These are phyloP conservation scores for Dillenia suffruticosa DNA, from an alignment of 164 flowering plant species.

Conservation along the genomic window DNA sequence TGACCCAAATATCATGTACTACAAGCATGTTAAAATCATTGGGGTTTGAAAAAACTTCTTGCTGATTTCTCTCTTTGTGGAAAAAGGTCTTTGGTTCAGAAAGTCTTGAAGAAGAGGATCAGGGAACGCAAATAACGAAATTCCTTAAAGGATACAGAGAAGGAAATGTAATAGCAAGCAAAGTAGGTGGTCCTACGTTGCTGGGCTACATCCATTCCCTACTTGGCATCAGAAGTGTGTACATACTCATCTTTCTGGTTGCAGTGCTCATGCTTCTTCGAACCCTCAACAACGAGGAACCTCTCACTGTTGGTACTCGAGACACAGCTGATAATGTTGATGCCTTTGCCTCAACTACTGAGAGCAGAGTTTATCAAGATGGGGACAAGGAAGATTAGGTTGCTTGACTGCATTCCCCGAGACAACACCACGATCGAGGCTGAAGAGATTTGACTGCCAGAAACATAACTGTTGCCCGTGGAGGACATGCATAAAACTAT, in stretches of 20 bases:
- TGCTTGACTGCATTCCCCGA: too few relatives aligned
- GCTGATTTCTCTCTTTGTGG: constrained; percentile 4
- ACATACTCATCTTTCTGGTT: constrained; percentile 55
- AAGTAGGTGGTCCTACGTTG: constrained; percentile 53
- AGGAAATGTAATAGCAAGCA: constrained; percentile 52
- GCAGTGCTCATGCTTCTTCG: constrained; percentile 50
- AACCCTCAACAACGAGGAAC: constrained; percentile 30
- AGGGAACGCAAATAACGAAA: constrained; percentile 57
- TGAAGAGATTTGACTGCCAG: too few relatives aligned
- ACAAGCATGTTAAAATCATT: too few relatives aligned
- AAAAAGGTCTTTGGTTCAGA: constrained; percentile 60
- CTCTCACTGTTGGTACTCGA: constrained; percentile 29
- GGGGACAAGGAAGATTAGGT: constrained; percentile 67
- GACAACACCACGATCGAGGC: too few relatives aligned
- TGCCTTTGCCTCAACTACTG: constrained; percentile 25
- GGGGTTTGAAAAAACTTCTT: background rate
- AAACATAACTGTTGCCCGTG: too few relatives aligned
- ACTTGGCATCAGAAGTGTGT: constrained; percentile 41
- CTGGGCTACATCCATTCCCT: constrained; percentile 59
- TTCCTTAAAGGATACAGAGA: constrained; percentile 77
- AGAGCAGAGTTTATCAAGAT: constrained; percentile 22
- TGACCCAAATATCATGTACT: too few relatives aligned
- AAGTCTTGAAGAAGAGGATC: constrained; percentile 59
- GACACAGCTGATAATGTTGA: constrained; percentile 18
- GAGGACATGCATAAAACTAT: too few relatives aligned